Evolutionary conservation across 2,329 filamentous ascomycete genomes (phyloP), one percentile per base, ranked within the genome.

Genomic region (Sclerotinia minor): DNA sequence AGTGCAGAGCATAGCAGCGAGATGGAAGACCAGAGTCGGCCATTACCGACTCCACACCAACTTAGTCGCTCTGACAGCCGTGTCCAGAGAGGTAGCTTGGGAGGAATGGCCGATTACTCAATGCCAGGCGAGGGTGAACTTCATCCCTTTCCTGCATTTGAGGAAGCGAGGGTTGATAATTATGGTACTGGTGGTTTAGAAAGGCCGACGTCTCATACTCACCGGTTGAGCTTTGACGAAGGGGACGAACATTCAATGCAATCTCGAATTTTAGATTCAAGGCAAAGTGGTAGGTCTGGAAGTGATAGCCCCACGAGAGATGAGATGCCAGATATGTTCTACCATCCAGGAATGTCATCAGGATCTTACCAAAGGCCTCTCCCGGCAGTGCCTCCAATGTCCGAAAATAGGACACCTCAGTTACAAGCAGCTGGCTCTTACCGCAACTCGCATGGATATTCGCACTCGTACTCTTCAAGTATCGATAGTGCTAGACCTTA

Each of bases 241-340:
- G 94, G 92, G 2, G 95, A 97, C 73, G 95, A 98, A 77, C 84
- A 83, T 19, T 87, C 85, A 1, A 72, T 88, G 57, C 79, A 85
- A 76, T 83, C 85, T 9, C 84, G 80, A 67, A 83, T 79, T 71
- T 89, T 81, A 73, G 85, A 80, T 74, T 80, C 72, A 71, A 75
- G 60, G 76, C 78, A 67, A 74, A 82, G 68, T 71, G 75, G 73
- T 57, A 79, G 78, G 59, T 84, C 82, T 49, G 80, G 78, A 21
- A 88, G 86, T 72, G 88, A 92, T 49, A 91, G 89, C 38, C 88
- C 89, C 1, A 79, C 81, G 47, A 87, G 87, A 71, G 88, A 91
- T 54, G 92, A 93, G 67, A 92, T 92, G 70, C 91, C 91, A 24
- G 95, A 97, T 74, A 88, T 98, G 76, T 97, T 97, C 77, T 99